Base-by-base conservation (phyloP, 208 protist species). In the Trypanosoma cruzi region DNA sequence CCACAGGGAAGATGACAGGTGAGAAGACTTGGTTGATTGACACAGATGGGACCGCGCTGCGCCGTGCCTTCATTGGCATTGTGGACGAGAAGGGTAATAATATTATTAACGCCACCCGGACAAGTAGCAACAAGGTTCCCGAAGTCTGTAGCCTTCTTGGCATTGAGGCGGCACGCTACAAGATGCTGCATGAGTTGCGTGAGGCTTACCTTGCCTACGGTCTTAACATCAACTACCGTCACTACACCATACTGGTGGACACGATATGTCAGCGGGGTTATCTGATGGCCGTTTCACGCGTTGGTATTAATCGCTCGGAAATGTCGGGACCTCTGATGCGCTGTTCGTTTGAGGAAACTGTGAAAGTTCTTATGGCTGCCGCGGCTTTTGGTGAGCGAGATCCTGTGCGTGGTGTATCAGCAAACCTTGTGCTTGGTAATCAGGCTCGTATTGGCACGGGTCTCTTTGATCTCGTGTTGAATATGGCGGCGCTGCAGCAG, bases 291-390 rank as follows among this genome's bases (percentile, higher is more conserved):
- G 97, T 99, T 52, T 98, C 94, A 29, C 86, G 98, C 37, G 94
- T 98, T 28, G 98, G 98, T 56, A 98, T 99, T 73, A 98, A 99
- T 77, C 89, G 94, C 70, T 82, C 85, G 36, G 90, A 99, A 40
- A 92, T 84, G 37, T 98, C 96, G 16, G 98, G 98, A 59, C 92
- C 98, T 8, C 73, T 99, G 22, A 99, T 99, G 96, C 86, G 98
- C 53, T 97, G 88, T 82, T 99, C 99, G 20, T 99, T 99, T 80
- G 99, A 99, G 90, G 97, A 99, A 88, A 99, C 99, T 24, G 98
- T 99, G 8, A 99, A 99, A 65, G 98, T 99, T 52, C 91, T 99
- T 14, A 94, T 99, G 78, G 89, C 98, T 46, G 99, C 99, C 2
- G 99, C 99, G 24, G 85, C 85, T 5, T 99, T 99, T 81, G 85